phyloP scores from a whole-genome alignment of 2,329 filamentous ascomycete genomes.

The Trichoderma sp. region DNA sequence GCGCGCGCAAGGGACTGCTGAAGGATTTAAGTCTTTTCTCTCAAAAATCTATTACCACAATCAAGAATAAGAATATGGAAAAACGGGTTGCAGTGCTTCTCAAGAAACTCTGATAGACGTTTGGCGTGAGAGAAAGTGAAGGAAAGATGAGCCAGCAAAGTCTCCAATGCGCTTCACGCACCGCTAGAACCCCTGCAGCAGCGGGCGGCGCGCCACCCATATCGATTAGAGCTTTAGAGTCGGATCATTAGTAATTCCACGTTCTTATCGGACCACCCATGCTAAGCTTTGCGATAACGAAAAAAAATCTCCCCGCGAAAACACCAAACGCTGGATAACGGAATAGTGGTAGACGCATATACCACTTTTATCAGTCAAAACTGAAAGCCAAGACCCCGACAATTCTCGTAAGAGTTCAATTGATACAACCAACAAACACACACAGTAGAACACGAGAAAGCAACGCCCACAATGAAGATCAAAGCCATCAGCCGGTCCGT shows the following conservation, averaged over 20 bases:
- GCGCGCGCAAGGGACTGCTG: constrained; percentile 5
- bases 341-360: not conserved
- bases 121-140: constrained; percentile 15
- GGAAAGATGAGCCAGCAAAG: constrained; percentile 18
- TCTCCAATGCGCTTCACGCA: constrained; percentile 9
- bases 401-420: not conserved
- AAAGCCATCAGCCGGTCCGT: constrained; percentile 69
- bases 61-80: constrained; percentile 4
- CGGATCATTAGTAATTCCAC: constrained; percentile 41
- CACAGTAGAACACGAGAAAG: not conserved
- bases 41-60: not conserved
- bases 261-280: constrained; percentile 36
- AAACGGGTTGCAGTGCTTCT: not conserved
- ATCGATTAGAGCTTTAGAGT: constrained; percentile 12
- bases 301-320: constrained; percentile 40
- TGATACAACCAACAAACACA: not conserved
- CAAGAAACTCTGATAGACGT: not conserved
- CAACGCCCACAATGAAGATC: constrained; percentile 53
- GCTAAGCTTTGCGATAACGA: constrained; percentile 35
- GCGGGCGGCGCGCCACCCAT: constrained; percentile 6
- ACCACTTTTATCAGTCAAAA: no score
- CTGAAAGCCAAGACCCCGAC: no score
- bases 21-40: not conserved
- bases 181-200: constrained; percentile 16
- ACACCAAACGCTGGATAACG: not conserved